Percentiles rank a stretch among this genome's conserved stretches.
phyloP scores from a whole-genome alignment of 176 grass and related monocot species.

The Hyparrhenia diplandra region DNA sequence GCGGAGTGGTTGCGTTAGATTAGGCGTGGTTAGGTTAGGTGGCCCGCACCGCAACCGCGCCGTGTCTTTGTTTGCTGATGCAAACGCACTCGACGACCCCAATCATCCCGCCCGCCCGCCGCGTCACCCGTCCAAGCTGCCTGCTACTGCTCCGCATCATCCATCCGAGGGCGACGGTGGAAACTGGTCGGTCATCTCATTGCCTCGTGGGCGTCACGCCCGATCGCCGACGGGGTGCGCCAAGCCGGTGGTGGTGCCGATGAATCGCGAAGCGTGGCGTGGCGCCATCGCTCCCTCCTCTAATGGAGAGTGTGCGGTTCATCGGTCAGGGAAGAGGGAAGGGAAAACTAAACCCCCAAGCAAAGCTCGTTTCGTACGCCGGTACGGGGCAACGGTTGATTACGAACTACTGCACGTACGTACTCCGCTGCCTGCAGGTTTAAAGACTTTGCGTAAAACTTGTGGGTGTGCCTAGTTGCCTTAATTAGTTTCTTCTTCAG shows the following conservation, averaged over 20 bases:
- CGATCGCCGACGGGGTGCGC: not conserved
- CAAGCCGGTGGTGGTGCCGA: not conserved
- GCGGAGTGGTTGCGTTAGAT: slow-evolving; percentile 13
- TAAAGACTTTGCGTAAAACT: not conserved
- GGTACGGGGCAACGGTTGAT: not conserved
- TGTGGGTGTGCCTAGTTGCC: not conserved
- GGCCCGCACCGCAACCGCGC: not conserved
- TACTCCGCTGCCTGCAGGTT: not conserved
- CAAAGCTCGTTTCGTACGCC: slow-evolving; percentile 9
- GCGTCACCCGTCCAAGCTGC: not conserved
- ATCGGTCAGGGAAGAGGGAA: not conserved
- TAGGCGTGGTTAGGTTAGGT: slow-evolving; percentile 13
- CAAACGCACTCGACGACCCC: not conserved
- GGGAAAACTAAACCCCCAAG: slow-evolving; percentile 28
- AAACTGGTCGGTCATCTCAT: not conserved
- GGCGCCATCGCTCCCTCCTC: not conserved
- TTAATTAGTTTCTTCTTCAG: not conserved
- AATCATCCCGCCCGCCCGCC: not conserved
- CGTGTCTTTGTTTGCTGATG: not conserved
- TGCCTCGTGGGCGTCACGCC: not conserved
- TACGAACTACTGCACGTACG: not conserved
- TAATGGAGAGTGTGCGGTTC: not conserved
- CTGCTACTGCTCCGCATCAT: too few species aligned
- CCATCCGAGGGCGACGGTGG: not conserved
- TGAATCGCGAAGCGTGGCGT: not conserved